These are phyloP conservation scores for Sphaerosporella brunnea DNA, from an alignment of 495 filamentous ascomycete species.

Conservation along the genomic window DNA sequence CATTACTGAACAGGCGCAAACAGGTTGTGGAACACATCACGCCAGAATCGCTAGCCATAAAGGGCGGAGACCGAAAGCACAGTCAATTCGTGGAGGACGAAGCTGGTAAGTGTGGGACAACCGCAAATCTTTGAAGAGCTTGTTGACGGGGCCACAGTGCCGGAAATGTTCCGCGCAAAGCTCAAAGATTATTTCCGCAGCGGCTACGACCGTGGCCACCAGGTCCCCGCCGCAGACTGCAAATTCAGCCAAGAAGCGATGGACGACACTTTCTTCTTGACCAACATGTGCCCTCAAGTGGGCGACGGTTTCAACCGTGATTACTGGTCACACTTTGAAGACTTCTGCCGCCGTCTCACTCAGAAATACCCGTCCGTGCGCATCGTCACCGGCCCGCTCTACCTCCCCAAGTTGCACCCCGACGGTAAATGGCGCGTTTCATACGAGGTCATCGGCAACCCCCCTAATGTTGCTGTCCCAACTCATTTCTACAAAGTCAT, in stretches of 20 bases:
- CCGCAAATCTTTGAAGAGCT: neutral
- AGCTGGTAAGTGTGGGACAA: constrained; percentile 4
- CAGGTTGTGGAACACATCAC: constrained; percentile 99
- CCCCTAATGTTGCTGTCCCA: constrained; percentile 86
- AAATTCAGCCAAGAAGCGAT: constrained; percentile 90
- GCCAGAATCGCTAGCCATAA: constrained; percentile 53
- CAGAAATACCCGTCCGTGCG: constrained; percentile 66
- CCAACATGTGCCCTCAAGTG: constrained; percentile 96
- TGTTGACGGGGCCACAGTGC: constrained; percentile 33
- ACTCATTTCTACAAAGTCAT: constrained; percentile 99
- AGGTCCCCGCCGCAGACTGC: constrained; percentile 92
- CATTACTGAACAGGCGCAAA: too few relatives aligned
- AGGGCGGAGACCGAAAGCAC: constrained; percentile 68
- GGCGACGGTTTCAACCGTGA: constrained; percentile 95
- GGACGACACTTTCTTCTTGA: constrained; percentile 80
- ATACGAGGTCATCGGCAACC: constrained; percentile 92
- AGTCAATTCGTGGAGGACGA: constrained; percentile 66
- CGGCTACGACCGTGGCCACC: constrained; percentile 91
- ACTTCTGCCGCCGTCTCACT: constrained; percentile 78
- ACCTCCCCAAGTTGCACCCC: constrained; percentile 57
- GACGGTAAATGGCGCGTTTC: constrained; percentile 89
- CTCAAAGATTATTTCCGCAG: constrained; percentile 84
- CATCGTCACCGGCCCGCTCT: constrained; percentile 84
- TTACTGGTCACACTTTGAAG: constrained; percentile 95
- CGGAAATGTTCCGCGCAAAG: constrained; percentile 71